Percentiles rank a stretch among this genome's conserved stretches.
Conservation (phyloP, 1,284 basidiomycete genomes). For the Porodaedalea pini region DNA sequence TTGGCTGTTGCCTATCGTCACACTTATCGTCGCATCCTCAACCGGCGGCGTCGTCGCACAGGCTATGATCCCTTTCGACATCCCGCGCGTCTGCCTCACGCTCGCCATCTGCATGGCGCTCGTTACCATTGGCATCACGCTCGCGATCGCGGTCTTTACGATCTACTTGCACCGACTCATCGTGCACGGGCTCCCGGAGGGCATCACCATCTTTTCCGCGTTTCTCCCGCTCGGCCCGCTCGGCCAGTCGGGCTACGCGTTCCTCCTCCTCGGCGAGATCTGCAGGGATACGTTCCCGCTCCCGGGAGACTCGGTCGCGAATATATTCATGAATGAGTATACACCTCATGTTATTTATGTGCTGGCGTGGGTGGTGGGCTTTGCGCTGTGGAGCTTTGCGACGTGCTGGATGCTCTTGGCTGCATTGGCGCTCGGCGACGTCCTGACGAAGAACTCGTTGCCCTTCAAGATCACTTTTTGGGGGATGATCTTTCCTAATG, state of each 20-base stretch:
- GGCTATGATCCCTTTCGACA: slow-evolving; percentile 46
- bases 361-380: slow-evolving; percentile 43
- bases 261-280: slow-evolving; percentile 37
- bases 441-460: slow-evolving; percentile 36
- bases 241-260: slow-evolving; percentile 42
- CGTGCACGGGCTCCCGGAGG: slow-evolving; percentile 26
- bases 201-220: slow-evolving; percentile 36
- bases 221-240: slow-evolving; percentile 49
- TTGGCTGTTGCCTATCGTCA: slow-evolving; percentile 73
- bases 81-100: slow-evolving; percentile 45
- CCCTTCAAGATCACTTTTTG: slow-evolving; percentile 51
- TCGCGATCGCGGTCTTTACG: slow-evolving; percentile 31
- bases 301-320: slow-evolving; percentile 38
- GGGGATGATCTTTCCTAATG: slow-evolving; percentile 62
- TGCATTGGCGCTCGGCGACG: slow-evolving; percentile 41
- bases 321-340: slow-evolving; percentile 33
- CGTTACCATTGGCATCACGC: slow-evolving; percentile 39
- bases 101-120: slow-evolving; percentile 43
- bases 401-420: slow-evolving; percentile 53
- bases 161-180: slow-evolving; percentile 24
- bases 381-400: slow-evolving; percentile 51
- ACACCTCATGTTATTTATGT: slow-evolving; percentile 41
- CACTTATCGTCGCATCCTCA: slow-evolving; percentile 65
- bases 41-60: slow-evolving; percentile 59
- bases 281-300: slow-evolving; percentile 31